phyloP scores from a whole-genome alignment of 805 yeast genomes.

The Metschnikowia aberdeeniae region DNA sequence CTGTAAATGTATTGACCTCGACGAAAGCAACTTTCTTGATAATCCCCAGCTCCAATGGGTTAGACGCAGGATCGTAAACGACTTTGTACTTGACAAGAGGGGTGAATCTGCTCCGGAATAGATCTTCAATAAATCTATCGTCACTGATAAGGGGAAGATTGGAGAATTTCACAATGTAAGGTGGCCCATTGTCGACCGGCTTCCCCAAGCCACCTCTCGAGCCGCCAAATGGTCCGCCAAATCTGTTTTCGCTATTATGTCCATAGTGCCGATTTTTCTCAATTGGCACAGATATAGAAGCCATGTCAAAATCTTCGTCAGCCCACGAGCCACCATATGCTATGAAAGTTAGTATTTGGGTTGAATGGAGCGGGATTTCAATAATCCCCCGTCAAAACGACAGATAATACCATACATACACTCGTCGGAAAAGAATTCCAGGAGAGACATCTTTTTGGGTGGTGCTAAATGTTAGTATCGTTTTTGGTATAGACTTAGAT shows the following conservation, averaged over 20 bases:
- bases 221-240: conserved; percentile 7
- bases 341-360: conserved; percentile 19
- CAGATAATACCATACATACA: conserved; percentile 28
- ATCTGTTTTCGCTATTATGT: conserved; percentile 8
- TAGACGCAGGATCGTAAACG: conserved; percentile 47
- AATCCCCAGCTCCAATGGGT: conserved; percentile 32
- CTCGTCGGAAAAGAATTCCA: conserved; percentile 43
- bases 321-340: conserved; percentile 48
- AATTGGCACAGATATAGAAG: conserved; percentile 44
- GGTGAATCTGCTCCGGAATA: conserved; percentile 61
- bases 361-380: neutral
- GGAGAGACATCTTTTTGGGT: conserved; percentile 44
- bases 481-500: too few relatives aligned
- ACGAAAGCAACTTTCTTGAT: conserved; percentile 61
- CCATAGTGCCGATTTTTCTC: conserved; percentile 31
- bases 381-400: too few relatives aligned
- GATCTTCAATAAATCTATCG: conserved; percentile 49
- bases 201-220: conserved; percentile 7
- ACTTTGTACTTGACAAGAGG: conserved; percentile 56
- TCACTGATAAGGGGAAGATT: conserved; percentile 56
- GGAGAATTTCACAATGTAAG: conserved; percentile 60
- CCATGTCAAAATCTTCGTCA: conserved; percentile 42
- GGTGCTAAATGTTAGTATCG: conserved; percentile 27
- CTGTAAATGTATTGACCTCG: conserved; percentile 48
- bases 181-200: conserved; percentile 40